Conservation (phyloP, 176 grass and related monocot species). For the Thalia dealbata region DNA sequence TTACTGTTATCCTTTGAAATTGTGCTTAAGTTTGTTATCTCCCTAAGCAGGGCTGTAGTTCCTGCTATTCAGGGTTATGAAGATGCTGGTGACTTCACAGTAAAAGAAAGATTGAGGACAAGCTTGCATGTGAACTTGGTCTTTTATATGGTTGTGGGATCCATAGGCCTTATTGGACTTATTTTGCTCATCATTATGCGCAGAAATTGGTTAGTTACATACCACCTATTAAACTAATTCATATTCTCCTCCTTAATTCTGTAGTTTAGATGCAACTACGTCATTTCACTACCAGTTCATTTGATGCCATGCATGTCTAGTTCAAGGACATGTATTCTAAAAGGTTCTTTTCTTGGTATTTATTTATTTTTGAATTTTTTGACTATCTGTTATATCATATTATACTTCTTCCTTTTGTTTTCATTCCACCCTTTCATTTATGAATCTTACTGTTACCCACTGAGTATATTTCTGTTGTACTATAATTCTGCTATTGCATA, state of each 20-base stretch:
- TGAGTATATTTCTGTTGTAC: too few relatives aligned
- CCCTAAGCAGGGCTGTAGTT: conserved; percentile 89
- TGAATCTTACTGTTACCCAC: too few relatives aligned
- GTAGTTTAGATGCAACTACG: background rate
- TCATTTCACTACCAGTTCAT: background rate
- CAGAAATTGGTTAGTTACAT: conserved; percentile 49
- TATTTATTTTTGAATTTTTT: background rate
- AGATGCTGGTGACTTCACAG: conserved; percentile 94
- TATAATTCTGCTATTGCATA: too few relatives aligned
- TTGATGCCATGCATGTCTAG: background rate
- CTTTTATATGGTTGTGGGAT: conserved; percentile 92
- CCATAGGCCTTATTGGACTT: conserved; percentile 85
- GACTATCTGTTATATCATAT: background rate
- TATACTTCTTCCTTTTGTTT: too few relatives aligned
- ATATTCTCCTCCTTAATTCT: background rate
- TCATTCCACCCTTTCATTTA: too few relatives aligned
- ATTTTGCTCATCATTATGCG: conserved; percentile 90
- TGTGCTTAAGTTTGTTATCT: conserved; percentile 21
- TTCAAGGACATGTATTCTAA: background rate
- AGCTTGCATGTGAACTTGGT: conserved; percentile 89
- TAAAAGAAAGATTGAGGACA: conserved; percentile 94
- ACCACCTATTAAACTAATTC: conserved; percentile 23
- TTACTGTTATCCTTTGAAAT: background rate
- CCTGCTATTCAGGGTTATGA: conserved; percentile 97
- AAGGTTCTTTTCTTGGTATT: background rate